Evolutionary conservation across 495 filamentous ascomycete genomes (phyloP).

Genomic region (Jackrogersella minutella): DNA sequence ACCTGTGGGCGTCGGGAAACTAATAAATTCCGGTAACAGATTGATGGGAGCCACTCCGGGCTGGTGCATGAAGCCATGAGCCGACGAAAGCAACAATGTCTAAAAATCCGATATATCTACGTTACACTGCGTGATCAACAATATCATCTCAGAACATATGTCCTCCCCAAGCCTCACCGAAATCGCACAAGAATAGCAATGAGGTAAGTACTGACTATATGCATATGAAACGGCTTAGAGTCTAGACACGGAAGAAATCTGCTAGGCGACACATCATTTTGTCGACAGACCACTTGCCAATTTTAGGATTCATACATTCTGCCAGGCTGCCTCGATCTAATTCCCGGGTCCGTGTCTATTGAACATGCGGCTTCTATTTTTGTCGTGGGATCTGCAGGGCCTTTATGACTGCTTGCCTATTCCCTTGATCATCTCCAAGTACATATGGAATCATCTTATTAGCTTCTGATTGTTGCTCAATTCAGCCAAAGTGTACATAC

Average conservation of each 20-base stretch:
- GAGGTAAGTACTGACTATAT: neutral
- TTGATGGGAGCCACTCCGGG: conserved; percentile 11
- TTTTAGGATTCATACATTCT: neutral
- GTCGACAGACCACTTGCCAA: neutral
- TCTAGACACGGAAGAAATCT: neutral
- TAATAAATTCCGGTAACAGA: conserved; percentile 29
- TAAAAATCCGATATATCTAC: conserved; percentile 21
- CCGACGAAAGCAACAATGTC: conserved; percentile 12
- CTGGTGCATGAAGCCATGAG: conserved; percentile 20
- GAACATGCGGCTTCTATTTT: neutral
- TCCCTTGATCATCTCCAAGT: neutral
- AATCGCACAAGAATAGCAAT: conserved; percentile 15
- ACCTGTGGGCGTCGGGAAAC: conserved; percentile 25
- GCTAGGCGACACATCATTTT: neutral
- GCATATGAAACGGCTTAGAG: neutral
- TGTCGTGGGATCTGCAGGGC: neutral
- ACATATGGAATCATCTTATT: neutral
- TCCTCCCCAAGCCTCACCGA: conserved; percentile 29
- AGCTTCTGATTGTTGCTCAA: neutral
- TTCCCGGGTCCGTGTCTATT: conserved; percentile 1
- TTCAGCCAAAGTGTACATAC: neutral
- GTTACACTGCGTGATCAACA: conserved; percentile 27
- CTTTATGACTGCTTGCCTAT: neutral
- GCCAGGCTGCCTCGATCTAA: conserved; percentile 3
- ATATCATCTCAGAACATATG: conserved; percentile 15